Conservation (phyloP, 495 filamentous ascomycete species). For the Recurvomyces mirabilis region DNA sequence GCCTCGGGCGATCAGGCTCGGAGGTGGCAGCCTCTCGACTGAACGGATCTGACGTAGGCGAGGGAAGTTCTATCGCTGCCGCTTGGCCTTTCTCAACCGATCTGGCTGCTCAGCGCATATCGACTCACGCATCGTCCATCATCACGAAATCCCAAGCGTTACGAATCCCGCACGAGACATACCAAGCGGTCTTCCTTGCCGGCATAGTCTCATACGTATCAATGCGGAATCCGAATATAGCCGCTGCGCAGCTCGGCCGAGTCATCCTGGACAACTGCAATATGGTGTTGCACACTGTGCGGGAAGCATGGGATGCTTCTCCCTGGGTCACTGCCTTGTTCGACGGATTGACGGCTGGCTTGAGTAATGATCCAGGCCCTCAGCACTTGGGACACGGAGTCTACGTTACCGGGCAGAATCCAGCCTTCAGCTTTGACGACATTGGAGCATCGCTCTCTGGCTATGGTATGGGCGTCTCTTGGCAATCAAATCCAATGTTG, state of each 20-base stretch:
- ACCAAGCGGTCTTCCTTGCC: not conserved
- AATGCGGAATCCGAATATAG: not conserved
- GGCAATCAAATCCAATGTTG: constrained; percentile 1
- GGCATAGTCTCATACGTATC: not conserved
- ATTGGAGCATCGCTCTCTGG: not conserved
- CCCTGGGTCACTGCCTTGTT: not conserved
- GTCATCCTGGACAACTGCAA: not conserved
- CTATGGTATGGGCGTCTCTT: not conserved
- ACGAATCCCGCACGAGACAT: not conserved
- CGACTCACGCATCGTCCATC: not conserved
- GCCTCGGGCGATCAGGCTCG: not conserved
- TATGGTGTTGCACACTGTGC: constrained; percentile 1
- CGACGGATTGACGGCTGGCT: not conserved
- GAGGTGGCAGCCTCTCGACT: not conserved
- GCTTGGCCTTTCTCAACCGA: not conserved
- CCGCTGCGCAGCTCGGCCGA: not conserved
- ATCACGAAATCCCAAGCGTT: not conserved
- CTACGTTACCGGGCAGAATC: not conserved
- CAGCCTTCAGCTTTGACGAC: not conserved
- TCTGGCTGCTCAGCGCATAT: constrained; percentile 7
- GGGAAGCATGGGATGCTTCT: not conserved
- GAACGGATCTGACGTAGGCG: no score
- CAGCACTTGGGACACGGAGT: not conserved
- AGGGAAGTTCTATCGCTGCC: not conserved
- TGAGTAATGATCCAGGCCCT: not conserved